phyloP scores from a whole-genome alignment of 805 yeast species.

The Starmerella cellae region DNA sequence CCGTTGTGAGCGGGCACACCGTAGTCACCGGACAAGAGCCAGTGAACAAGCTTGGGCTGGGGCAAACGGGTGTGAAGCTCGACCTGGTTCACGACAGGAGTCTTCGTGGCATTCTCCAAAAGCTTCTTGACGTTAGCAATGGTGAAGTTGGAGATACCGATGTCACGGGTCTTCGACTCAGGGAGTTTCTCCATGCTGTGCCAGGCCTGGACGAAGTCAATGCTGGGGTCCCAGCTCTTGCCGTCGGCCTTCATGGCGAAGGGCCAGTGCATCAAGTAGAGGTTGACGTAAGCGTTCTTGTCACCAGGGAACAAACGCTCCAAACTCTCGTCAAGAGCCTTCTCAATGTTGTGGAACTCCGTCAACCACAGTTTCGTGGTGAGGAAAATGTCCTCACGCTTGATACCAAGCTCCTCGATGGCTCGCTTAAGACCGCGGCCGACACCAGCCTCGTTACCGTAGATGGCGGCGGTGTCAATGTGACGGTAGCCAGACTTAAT shows the following conservation, averaged over 20 bases:
- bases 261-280: constrained; percentile 61
- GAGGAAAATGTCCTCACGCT: constrained; percentile 42
- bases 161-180: constrained; percentile 40
- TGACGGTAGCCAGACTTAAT: constrained; percentile 54
- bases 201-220: constrained; percentile 43
- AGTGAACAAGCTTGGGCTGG: constrained; percentile 45
- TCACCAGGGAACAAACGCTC: constrained; percentile 29
- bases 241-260: constrained; percentile 22
- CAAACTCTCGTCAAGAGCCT: constrained; percentile 41
- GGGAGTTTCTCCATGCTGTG: constrained; percentile 48
- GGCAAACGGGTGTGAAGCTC: constrained; percentile 66
- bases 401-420: constrained; percentile 25
- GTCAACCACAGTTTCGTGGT: constrained; percentile 51
- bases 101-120: constrained; percentile 30
- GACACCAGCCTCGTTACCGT: constrained; percentile 53
- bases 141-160: constrained; percentile 70
- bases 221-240: constrained; percentile 17
- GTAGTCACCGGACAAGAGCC: constrained; percentile 30
- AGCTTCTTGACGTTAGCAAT: constrained; percentile 39
- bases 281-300: constrained; percentile 48
- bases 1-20: constrained; percentile 20
- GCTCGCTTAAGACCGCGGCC: constrained; percentile 37
- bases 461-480: constrained; percentile 62
- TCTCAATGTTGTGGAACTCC: constrained; percentile 30
- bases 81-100: constrained; percentile 63